phyloP scores from a whole-genome alignment of 495 filamentous ascomycete genomes.

The Penicillium salamii region DNA sequence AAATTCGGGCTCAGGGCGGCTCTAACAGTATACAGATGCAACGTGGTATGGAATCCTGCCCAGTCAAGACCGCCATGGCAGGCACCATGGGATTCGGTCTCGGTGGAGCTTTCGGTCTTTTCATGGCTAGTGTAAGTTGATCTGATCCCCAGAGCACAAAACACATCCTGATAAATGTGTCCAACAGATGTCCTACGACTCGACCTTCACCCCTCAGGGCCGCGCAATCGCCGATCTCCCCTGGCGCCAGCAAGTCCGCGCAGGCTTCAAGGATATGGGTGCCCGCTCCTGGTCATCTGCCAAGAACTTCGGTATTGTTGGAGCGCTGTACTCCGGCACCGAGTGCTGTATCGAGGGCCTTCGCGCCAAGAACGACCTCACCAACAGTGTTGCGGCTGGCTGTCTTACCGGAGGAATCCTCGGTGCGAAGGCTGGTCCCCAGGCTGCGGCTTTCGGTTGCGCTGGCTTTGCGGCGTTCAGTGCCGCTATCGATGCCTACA shows the following conservation, averaged over 20 bases:
- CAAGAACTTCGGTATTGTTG: conserved; percentile 92
- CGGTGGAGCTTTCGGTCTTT: conserved; percentile 88
- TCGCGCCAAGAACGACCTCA: conserved; percentile 89
- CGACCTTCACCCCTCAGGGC: conserved; percentile 64
- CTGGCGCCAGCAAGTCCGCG: conserved; percentile 71
- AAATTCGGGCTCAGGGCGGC: conserved; percentile 27
- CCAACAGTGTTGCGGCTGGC: conserved; percentile 82
- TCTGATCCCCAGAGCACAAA: not conserved
- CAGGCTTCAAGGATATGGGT: conserved; percentile 94
- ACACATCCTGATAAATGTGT: conserved; percentile 3
- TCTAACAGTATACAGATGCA: conserved; percentile 57
- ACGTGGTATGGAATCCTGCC: conserved; percentile 83
- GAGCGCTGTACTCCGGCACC: conserved; percentile 84
- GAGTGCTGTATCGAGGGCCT: conserved; percentile 93
- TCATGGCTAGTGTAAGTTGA: conserved; percentile 81
- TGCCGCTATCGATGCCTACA: conserved; percentile 89
- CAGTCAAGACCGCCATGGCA: conserved; percentile 74
- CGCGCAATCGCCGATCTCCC: conserved; percentile 68
- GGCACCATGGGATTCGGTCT: conserved; percentile 88
- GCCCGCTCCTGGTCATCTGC: conserved; percentile 76
- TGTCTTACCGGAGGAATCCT: conserved; percentile 89
- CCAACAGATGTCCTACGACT: conserved; percentile 85
- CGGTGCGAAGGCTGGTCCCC: conserved; percentile 80
- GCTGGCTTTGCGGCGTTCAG: conserved; percentile 95
- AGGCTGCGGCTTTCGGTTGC: conserved; percentile 86